phyloP scores from a whole-genome alignment of 306 rosid genomes.

The Canavalia gladiata region DNA sequence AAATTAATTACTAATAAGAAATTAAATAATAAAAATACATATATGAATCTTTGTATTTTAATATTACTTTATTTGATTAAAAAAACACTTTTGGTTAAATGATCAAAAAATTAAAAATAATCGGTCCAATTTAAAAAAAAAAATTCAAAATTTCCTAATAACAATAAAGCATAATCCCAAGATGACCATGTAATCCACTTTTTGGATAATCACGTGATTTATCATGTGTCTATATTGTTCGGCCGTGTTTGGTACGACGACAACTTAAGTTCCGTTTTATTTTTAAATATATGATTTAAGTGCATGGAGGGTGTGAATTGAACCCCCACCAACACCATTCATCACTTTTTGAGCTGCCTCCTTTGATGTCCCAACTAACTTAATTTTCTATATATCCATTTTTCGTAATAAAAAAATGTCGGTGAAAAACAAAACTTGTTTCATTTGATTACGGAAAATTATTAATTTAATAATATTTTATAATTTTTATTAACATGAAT shows the following conservation, averaged over 20 bases:
- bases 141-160: too few species aligned
- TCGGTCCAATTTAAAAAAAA: too few species aligned
- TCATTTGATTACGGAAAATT: not conserved
- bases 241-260: not conserved
- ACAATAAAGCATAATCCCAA: too few species aligned
- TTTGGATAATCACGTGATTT: not conserved
- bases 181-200: not conserved
- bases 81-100: too few species aligned
- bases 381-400: not conserved
- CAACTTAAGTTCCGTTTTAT: not conserved
- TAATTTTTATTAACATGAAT: not conserved
- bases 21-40: too few species aligned
- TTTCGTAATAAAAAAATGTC: not conserved
- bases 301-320: not conserved
- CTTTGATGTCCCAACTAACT: not conserved
- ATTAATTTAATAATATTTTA: too few species aligned
- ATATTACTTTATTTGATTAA: too few species aligned
- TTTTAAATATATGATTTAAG: not conserved
- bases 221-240: not conserved
- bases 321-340: not conserved
- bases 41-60: not conserved
- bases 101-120: too few species aligned
- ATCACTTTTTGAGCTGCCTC: not conserved
- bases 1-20: too few species aligned
- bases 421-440: not conserved